Evolutionary conservation across 148 eudicot genomes (phyloP).

Genomic region (Beta vulgaris): DNA sequence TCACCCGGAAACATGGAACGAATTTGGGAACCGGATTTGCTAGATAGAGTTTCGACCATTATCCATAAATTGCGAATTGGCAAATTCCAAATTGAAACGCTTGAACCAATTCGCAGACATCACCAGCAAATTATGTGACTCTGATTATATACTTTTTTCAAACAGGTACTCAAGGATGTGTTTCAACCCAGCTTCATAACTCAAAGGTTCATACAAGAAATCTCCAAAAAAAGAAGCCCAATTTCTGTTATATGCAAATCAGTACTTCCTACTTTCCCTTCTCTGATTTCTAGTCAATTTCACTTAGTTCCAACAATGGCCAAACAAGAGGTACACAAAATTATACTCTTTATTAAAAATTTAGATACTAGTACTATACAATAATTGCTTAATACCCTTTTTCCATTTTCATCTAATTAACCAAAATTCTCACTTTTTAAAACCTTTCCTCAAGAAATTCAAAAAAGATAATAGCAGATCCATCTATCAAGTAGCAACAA

Average conservation of each 20-base stretch:
- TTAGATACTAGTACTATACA: background rate
- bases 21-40: too few species aligned
- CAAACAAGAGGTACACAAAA: too few species aligned
- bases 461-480: conserved; percentile 14
- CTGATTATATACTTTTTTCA: too few species aligned
- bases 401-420: background rate
- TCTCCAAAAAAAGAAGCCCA: background rate
- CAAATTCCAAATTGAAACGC: too few species aligned
- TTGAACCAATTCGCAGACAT: too few species aligned
- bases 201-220: background rate
- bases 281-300: too few species aligned
- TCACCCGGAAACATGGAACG: too few species aligned
- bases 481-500: conserved; percentile 7
- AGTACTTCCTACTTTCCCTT: too few species aligned
- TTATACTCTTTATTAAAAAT: background rate
- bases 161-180: background rate
- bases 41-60: too few species aligned
- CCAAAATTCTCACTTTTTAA: background rate
- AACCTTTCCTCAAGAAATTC: background rate
- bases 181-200: background rate
- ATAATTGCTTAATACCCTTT: background rate
- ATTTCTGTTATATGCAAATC: conserved; percentile 1
- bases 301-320: too few species aligned
- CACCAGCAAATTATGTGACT: too few species aligned
- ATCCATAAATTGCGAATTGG: too few species aligned